A percentile compares a stretch with the other conserved stretches of the same genome.
phyloP scores from a whole-genome alignment of 2,329 filamentous ascomycete genomes.

The Rhynchosporium secalis region DNA sequence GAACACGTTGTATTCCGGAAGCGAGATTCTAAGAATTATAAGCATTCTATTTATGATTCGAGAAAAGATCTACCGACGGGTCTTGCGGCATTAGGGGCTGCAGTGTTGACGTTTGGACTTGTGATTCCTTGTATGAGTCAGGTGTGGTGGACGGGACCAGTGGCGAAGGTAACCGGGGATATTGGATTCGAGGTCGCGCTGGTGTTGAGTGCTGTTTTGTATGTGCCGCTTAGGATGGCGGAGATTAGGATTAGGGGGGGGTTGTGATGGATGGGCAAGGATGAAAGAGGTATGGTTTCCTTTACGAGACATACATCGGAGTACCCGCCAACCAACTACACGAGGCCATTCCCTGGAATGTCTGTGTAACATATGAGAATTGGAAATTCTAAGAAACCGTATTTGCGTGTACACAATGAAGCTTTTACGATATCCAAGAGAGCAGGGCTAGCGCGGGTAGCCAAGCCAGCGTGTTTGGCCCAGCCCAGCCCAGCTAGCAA shows the following conservation, averaged over 20 bases:
- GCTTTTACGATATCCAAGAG: no score
- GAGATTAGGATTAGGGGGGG: slow-evolving; percentile 35
- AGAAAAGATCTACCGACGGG: slow-evolving; percentile 58
- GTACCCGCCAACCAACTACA: no score
- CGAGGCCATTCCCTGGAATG: no score
- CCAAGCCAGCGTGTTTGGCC: no score
- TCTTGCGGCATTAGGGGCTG: slow-evolving; percentile 60
- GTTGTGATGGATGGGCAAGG: not conserved
- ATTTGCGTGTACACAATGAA: no score
- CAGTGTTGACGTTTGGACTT: slow-evolving; percentile 50
- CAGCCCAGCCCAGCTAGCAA: no score
- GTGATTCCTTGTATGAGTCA: slow-evolving; percentile 70
- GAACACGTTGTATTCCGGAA: slow-evolving; percentile 69
- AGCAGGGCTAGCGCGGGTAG: no score
- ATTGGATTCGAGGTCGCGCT: slow-evolving; percentile 67
- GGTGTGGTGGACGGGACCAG: slow-evolving; percentile 64
- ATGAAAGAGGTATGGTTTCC: no score
- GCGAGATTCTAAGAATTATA: slow-evolving; percentile 51
- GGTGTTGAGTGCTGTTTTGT: slow-evolving; percentile 47
- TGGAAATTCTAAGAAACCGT: no score
- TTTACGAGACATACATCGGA: not conserved
- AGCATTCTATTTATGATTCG: slow-evolving; percentile 56
- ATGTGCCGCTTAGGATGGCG: slow-evolving; percentile 45
- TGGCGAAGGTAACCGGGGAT: slow-evolving; percentile 61
- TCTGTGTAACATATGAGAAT: no score